phyloP scores from a whole-genome alignment of 2,329 filamentous ascomycete species.

The Monilinia fructigena region DNA sequence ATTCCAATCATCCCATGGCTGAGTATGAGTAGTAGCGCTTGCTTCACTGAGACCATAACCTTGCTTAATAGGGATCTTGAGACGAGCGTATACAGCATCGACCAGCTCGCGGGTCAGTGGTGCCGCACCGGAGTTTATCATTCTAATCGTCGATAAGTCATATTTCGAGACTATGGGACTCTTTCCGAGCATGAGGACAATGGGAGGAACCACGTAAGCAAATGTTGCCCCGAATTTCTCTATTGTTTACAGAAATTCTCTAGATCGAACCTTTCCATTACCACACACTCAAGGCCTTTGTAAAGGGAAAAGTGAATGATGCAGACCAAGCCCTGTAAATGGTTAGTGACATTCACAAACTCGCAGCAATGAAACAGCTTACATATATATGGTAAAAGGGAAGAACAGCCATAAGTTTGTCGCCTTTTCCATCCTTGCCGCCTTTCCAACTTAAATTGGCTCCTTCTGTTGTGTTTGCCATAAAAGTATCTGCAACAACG shows the following conservation, averaged over 20 bases:
- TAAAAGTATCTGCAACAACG: slow-evolving; percentile 70
- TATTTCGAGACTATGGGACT: slow-evolving; percentile 76
- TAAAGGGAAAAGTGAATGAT: slow-evolving; percentile 68
- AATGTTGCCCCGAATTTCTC: slow-evolving; percentile 74
- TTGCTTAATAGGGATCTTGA: slow-evolving; percentile 82
- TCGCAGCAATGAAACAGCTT: slow-evolving; percentile 38
- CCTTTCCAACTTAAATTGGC: slow-evolving; percentile 57
- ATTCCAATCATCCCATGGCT: slow-evolving; percentile 73
- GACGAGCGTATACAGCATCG: slow-evolving; percentile 68
- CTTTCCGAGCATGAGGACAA: slow-evolving; percentile 78
- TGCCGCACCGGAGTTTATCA: slow-evolving; percentile 85
- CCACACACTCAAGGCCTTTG: slow-evolving; percentile 62
- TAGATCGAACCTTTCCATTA: slow-evolving; percentile 80
- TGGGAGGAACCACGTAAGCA: slow-evolving; percentile 78
- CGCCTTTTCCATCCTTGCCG: slow-evolving; percentile 59
- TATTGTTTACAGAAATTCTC: slow-evolving; percentile 75
- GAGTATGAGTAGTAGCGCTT: slow-evolving; percentile 72
- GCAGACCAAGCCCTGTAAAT: slow-evolving; percentile 61
- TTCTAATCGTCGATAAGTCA: slow-evolving; percentile 73
- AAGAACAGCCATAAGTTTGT: slow-evolving; percentile 74
- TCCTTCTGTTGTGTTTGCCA: slow-evolving; percentile 54
- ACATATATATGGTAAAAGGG: slow-evolving; percentile 94
- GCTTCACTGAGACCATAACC: slow-evolving; percentile 91
- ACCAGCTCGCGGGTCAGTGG: slow-evolving; percentile 80
- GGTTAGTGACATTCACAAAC: slow-evolving; percentile 15